A percentile compares a stretch with the other conserved stretches of the same genome.
Conservation (phyloP, 2,329 filamentous ascomycete species). For the Drechslerella coelobrocha region DNA sequence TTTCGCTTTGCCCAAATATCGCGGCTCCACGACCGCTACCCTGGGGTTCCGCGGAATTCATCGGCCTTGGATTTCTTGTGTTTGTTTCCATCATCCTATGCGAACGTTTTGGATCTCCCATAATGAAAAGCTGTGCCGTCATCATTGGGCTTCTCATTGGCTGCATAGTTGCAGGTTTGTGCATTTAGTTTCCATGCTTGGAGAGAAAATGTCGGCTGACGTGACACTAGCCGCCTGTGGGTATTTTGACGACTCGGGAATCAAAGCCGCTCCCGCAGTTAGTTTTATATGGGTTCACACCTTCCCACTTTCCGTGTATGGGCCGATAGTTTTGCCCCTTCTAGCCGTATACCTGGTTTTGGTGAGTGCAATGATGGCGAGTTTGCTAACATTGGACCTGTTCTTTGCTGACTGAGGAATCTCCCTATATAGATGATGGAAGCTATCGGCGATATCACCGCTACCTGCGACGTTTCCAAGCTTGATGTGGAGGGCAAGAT, state of each 20-base stretch:
- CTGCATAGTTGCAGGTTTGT: conserved; percentile 71
- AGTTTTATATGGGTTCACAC: conserved; percentile 76
- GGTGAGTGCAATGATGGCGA: conserved; percentile 13
- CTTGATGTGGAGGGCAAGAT: conserved; percentile 69
- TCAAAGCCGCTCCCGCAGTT: conserved; percentile 66
- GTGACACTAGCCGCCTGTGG: conserved; percentile 62
- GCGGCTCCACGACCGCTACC: conserved; percentile 68
- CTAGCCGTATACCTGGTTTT: conserved; percentile 22
- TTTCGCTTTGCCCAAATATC: conserved; percentile 66
- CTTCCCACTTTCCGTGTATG: conserved; percentile 71
- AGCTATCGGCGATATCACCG: conserved; percentile 71
- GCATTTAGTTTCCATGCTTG: too few relatives aligned
- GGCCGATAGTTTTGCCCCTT: conserved; percentile 69
- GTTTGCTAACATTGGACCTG: neutral
- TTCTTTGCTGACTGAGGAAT: neutral
- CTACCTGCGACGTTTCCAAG: conserved; percentile 71
- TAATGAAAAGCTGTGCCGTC: conserved; percentile 73
- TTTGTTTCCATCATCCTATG: conserved; percentile 72
- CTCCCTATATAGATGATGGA: conserved; percentile 71
- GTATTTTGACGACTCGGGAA: conserved; percentile 68
- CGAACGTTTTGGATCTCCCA: conserved; percentile 71
- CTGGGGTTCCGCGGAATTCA: conserved; percentile 79
- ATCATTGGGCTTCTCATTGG: conserved; percentile 70
- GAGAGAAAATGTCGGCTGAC: neutral
- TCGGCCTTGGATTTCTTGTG: conserved; percentile 70